Evolutionary conservation across 805 yeast genomes (phyloP).

Genomic region (Yarrowia hollandica): DNA sequence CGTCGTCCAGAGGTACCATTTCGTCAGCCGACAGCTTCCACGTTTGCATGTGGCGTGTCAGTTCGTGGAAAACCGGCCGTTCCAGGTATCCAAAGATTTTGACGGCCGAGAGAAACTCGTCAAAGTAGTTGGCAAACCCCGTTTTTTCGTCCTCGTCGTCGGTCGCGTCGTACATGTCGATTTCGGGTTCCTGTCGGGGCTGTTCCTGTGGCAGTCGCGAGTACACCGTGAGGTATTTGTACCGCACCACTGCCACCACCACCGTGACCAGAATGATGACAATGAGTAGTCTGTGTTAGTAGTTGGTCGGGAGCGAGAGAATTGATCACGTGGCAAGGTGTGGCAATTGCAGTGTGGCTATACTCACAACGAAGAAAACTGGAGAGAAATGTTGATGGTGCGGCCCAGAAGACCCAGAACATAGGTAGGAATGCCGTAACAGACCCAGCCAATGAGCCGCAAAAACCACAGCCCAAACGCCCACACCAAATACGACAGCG

Average conservation of each 20-base stretch:
- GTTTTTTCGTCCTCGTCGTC: conserved; percentile 45
- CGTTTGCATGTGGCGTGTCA: conserved; percentile 89
- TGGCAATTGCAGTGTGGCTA: conserved; percentile 26
- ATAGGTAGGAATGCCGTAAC: conserved; percentile 39
- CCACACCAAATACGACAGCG: conserved; percentile 10
- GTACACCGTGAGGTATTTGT: conserved; percentile 63
- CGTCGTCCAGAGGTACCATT: conserved; percentile 67
- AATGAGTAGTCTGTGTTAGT: conserved; percentile 32
- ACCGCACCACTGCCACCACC: conserved; percentile 55
- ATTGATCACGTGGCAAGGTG: not conserved
- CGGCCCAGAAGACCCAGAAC: conserved; percentile 43
- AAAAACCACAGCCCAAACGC: conserved; percentile 26
- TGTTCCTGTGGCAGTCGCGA: conserved; percentile 55
- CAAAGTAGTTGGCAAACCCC: conserved; percentile 66
- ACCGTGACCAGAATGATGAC: conserved; percentile 40
- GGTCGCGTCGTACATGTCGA: conserved; percentile 50
- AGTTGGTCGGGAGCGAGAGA: conserved; percentile 8
- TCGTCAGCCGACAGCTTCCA: conserved; percentile 79
- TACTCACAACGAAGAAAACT: conserved; percentile 46
- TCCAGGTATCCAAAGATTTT: conserved; percentile 93
- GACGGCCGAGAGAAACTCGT: conserved; percentile 86
- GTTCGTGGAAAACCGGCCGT: conserved; percentile 84
- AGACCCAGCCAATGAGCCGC: conserved; percentile 20
- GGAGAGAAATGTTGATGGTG: conserved; percentile 53
- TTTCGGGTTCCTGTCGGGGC: conserved; percentile 47